Percentiles rank a stretch among this genome's conserved stretches.
Conservation (phyloP, 495 filamentous ascomycete genomes). For the Pyrenopolyporus hunteri region DNA sequence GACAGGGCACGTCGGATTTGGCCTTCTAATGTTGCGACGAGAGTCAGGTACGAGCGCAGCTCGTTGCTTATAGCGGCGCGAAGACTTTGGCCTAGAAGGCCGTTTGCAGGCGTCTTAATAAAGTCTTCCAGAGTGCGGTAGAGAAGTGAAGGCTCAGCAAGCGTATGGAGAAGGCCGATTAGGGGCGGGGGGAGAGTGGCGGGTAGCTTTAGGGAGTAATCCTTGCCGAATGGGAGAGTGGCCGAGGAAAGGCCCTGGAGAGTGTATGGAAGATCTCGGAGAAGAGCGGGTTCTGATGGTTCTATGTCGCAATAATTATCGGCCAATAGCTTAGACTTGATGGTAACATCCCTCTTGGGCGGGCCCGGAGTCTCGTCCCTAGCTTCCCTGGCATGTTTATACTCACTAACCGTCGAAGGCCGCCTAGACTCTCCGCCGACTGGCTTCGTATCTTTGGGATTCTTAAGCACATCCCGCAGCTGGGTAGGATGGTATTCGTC, state of each 20-base stretch:
- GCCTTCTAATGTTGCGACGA: conserved; percentile 92
- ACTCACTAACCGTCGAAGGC: conserved; percentile 30
- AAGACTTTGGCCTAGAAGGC: conserved; percentile 88
- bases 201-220: conserved; percentile 73
- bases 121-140: conserved; percentile 81
- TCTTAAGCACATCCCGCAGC: conserved; percentile 41
- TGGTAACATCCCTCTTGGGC: conserved; percentile 49
- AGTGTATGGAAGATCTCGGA: conserved; percentile 92
- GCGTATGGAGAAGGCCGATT: conserved; percentile 82
- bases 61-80: conserved; percentile 87
- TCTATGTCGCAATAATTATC: conserved; percentile 58
- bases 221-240: conserved; percentile 74
- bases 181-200: conserved; percentile 80
- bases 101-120: conserved; percentile 68
- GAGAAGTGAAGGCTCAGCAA: conserved; percentile 91
- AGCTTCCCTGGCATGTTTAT: conserved; percentile 29
- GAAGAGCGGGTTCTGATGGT: conserved; percentile 72
- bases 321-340: conserved; percentile 58
- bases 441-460: conserved; percentile 39
- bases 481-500: conserved; percentile 41
- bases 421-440: conserved; percentile 32
- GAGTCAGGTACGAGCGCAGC: conserved; percentile 86
- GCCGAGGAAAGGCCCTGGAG: conserved; percentile 91
- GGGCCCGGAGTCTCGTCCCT: conserved; percentile 29
- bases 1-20: conserved; percentile 84